Evolutionary conservation across 257 asterid genomes (phyloP).

Genomic region (Petrea volubilis): DNA sequence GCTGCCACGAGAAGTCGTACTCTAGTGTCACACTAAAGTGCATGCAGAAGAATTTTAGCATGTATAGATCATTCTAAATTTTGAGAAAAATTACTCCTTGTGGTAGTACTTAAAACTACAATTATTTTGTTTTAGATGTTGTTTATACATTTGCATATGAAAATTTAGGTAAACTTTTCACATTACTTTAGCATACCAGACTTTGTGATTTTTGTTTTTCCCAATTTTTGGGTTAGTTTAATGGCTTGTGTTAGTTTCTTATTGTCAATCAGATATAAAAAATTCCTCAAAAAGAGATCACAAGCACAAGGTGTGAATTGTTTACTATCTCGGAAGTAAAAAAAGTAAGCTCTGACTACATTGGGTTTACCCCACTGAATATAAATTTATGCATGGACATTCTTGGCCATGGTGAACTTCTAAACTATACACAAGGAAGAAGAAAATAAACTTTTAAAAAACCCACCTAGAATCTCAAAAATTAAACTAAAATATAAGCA

Average conservation of each 20-base stretch:
- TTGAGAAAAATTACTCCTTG: background rate
- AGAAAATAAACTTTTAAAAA: background rate
- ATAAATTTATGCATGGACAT: constrained; percentile 32
- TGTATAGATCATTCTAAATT: no score
- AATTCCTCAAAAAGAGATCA: constrained; percentile 6
- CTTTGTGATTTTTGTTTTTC: no score
- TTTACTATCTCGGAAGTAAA: constrained; percentile 37
- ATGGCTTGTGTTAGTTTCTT: background rate
- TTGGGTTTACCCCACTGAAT: constrained; percentile 25
- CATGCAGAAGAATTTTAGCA: no score
- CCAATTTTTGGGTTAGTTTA: no score
- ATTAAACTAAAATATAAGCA: constrained; percentile 2
- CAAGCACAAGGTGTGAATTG: background rate
- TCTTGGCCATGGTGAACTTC: constrained; percentile 42
- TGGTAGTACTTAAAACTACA: background rate
- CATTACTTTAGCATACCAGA: no score
- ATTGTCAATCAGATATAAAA: background rate
- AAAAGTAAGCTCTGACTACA: constrained; percentile 40
- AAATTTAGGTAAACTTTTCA: no score
- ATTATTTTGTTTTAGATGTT: background rate
- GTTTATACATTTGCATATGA: background rate
- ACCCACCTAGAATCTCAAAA: constrained; percentile 17
- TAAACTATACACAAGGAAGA: constrained; percentile 1
- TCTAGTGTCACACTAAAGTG: background rate
- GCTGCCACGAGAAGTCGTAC: background rate